These are phyloP conservation scores for Sistotremastrum niveocremeum DNA, from an alignment of 768 basidiomycete species.

Conservation along the genomic window DNA sequence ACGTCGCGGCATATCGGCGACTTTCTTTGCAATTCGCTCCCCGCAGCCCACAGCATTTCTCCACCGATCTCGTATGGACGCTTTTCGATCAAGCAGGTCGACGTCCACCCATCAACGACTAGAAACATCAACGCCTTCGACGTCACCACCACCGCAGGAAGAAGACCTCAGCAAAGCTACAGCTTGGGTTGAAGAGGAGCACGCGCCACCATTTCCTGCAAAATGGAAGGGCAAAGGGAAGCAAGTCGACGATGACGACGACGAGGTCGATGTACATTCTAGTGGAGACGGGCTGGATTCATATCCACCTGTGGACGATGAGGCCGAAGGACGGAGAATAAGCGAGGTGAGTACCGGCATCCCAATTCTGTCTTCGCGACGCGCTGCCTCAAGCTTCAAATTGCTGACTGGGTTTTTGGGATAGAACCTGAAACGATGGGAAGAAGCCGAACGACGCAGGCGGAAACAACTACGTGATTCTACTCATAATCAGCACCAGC, in stretches of 20 bases:
- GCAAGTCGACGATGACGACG: constrained; percentile 16
- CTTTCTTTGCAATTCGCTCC: background rate
- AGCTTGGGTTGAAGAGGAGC: background rate
- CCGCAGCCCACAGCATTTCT: background rate
- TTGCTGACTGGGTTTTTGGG: background rate
- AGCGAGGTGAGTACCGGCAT: constrained; percentile 44
- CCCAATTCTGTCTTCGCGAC: background rate
- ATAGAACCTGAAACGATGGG: constrained; percentile 70
- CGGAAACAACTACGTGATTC: constrained; percentile 62
- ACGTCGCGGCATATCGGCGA: background rate
- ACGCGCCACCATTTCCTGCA: too few relatives aligned
- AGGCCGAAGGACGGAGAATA: constrained; percentile 53
- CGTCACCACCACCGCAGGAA: constrained; percentile 26
- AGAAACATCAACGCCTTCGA: constrained; percentile 20
- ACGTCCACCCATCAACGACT: background rate
- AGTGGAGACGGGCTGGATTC: constrained; percentile 14
- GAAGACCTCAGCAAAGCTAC: constrained; percentile 24
- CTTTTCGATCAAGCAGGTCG: background rate
- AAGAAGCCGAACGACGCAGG: constrained; percentile 59
- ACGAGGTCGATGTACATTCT: constrained; percentile 16
- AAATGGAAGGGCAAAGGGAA: constrained; percentile 11
- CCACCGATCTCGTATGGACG: background rate
- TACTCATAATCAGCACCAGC: constrained; percentile 9
- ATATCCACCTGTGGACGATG: constrained; percentile 60
- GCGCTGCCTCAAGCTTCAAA: too few relatives aligned